Base-by-base conservation (phyloP, 176 grass and related monocot species). In the Luzula sylvatica region DNA sequence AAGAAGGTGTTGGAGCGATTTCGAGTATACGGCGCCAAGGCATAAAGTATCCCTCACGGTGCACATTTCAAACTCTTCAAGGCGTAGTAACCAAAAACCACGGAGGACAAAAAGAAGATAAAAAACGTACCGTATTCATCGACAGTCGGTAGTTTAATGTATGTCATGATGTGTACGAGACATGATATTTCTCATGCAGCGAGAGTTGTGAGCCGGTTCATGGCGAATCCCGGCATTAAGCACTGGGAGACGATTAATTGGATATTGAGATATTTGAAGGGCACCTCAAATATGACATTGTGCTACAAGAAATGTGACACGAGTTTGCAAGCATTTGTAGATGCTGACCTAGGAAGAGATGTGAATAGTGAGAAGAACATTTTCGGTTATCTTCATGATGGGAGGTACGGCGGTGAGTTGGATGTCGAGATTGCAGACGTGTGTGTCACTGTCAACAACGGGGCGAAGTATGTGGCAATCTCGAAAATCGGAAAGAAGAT, bases 241-340 rank as follows among this genome's bases (percentile, higher is more conserved):
- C 5, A 59, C 40, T 59, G 29, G 54, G 25, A 58, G 15, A n/a
- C 54, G 7, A n/a, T 58, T 5, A 58, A 58, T 15, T 58, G 27
- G 55, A 59, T 59, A 7, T 12, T 59, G 4, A 59, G 24, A 30
- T 59, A 59, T 17, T 12, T 59, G n/a, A 59, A 41, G 28, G 53
- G 23, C 30, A 58, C 53, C 19, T 35, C n/a, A 39, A 21, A 26
- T 39, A 11, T 58, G 3, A 12, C 27, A 32, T 24, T 56, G 3
- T 56, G 4, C 28, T 56, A 15, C 5, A 56, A 17, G 15, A 56
- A 17, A 15, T 0, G 11, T 15, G 11, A 11, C 28, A 32, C 13
- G 22, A 56, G 2, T 12, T 38, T 56, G 28, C 2, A 56, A 56
- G 53, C 21, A 5, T 56, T 56, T 15, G 3, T 56, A 15, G 6